Evolutionary conservation across 2,329 filamentous ascomycete genomes (phyloP).

Genomic region (Cercospora sojina): DNA sequence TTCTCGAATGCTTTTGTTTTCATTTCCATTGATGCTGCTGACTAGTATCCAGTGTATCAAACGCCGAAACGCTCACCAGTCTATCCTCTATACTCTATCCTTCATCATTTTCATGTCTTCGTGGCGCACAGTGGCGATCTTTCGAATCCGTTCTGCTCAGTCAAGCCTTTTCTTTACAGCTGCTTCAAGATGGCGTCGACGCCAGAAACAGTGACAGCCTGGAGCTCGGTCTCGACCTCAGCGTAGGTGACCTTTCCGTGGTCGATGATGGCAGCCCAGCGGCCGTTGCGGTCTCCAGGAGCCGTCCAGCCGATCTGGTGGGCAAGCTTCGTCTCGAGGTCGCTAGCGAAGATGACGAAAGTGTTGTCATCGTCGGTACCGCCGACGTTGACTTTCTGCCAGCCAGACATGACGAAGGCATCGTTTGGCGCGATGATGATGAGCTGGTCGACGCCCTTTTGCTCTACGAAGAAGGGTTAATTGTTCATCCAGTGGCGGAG

Average conservation of each 20-base stretch:
- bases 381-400: conserved; percentile 27
- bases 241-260: conserved; percentile 28
- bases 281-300: conserved; percentile 26
- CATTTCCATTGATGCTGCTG: not conserved
- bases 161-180: conserved; percentile 4
- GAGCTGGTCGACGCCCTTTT: conserved; percentile 26
- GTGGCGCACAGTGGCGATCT: conserved; percentile 1
- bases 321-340: conserved; percentile 28
- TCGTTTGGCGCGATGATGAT: conserved; percentile 28
- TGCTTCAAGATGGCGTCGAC: conserved; percentile 19
- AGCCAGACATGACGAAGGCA: conserved; percentile 27
- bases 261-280: conserved; percentile 25
- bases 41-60: not conserved
- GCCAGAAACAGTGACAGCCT: conserved; percentile 27
- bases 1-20: not conserved
- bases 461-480: conserved; percentile 8
- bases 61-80: not conserved
- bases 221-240: conserved; percentile 25
- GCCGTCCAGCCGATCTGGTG: conserved; percentile 28
- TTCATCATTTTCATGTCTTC: conserved; percentile 12
- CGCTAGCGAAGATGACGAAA: conserved; percentile 26
- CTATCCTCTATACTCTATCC: conserved; percentile 12
- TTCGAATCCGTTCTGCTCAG: not conserved
- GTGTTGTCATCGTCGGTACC: conserved; percentile 25
- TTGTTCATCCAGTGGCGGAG: not conserved